phyloP scores from a whole-genome alignment of 2,329 filamentous ascomycete species.

The Zasmidium angulare region DNA sequence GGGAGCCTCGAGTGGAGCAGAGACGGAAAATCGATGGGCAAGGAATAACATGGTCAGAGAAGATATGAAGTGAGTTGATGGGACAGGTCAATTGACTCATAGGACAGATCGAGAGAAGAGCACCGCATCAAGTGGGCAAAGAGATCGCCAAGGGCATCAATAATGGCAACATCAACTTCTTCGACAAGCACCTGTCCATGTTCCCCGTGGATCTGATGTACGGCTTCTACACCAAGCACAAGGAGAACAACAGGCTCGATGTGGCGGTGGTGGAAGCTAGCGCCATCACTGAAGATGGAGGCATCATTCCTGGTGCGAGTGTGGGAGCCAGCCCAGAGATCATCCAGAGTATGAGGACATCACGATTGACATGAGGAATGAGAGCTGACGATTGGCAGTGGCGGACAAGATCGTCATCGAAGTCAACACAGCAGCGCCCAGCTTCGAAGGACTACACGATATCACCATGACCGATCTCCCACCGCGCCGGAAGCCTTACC shows the following conservation, averaged over 20 bases:
- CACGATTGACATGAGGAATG: neutral
- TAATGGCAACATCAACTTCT: constrained; percentile 83
- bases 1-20: constrained; percentile 82
- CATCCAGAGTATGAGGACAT: constrained; percentile 58
- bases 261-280: constrained; percentile 80
- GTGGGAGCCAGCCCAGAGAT: constrained; percentile 81
- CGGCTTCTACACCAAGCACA: constrained; percentile 73
- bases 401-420: constrained; percentile 93
- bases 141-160: constrained; percentile 89
- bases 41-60: constrained; percentile 66
- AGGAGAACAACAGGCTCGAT: constrained; percentile 71
- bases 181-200: constrained; percentile 92
- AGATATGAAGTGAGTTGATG: neutral
- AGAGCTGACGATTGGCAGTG: constrained; percentile 41
- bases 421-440: constrained; percentile 83
- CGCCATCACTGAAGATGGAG: constrained; percentile 84
- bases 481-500: constrained; percentile 77
- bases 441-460: constrained; percentile 84
- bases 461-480: constrained; percentile 87
- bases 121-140: constrained; percentile 88
- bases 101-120: constrained; percentile 68
- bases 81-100: neutral
- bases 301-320: constrained; percentile 76
- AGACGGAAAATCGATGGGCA: constrained; percentile 94
- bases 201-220: constrained; percentile 86